Base-by-base conservation (phyloP, 140 eudicot genomes). In the Ambrosia hybrid region DNA sequence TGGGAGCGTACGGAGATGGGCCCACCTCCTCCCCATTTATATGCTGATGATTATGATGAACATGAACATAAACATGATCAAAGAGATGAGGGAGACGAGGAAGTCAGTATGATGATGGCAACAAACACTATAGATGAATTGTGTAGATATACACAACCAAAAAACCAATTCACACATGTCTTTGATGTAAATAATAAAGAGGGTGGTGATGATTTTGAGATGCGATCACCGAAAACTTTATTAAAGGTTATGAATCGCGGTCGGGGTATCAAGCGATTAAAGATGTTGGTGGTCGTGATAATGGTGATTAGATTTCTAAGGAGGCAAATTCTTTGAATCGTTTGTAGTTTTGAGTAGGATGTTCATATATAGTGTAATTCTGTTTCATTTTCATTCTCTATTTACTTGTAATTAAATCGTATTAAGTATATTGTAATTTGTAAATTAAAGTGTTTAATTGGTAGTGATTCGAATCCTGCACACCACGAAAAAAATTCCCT, bases 11-110 rank as follows among this genome's bases (percentile, higher is more conserved):
- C 57, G 33, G 79, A 71, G 26, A 38, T 6, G 5, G 71, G 59
- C 58, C 39, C 65, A 2, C 83, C 79, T 14, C 77, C 82, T 3
- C 74, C 80, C 62, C 68, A 76, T 55, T 59, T 84, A 58, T 76
- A 73, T 16, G 86, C 80, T 0, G 84, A 81, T 48, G 81, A 64
- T 3, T 71, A 57, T 57, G 53, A 48, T 7, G 53, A 48, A 48
- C 53, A 48, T 8, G 14, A 41, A 41, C 34, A 26, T 1, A 62
- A 75, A 15, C 15, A 51, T 62, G 53, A 63, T 2, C 7, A 45
- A 65, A 5, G 30, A 9, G 55, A 62, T 60, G 60, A 55, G 5
- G 43, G 30, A 9, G 55, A 62, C 46, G 60, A 55, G 5, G 43
- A 60, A 14, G 38, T 57, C 6, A 2, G 33, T 55, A 26, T 6